Evolutionary conservation across 345 rosid genomes (phyloP).

Genomic region (thale cress (Arabidopsis thaliana)): DNA sequence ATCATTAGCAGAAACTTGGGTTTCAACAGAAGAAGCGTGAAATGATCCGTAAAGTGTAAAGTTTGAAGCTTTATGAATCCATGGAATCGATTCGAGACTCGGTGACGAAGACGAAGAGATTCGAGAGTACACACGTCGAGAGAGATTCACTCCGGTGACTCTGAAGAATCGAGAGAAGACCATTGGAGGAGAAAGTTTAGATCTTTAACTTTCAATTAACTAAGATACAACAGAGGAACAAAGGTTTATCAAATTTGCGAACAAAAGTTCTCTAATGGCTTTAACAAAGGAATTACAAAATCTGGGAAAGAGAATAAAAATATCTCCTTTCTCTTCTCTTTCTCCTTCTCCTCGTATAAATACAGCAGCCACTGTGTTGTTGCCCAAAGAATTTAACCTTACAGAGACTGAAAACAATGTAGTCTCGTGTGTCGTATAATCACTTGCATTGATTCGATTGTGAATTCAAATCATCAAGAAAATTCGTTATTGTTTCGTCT

Average conservation of each 20-base stretch:
- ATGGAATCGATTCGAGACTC: slow-evolving; percentile 29
- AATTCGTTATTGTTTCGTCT: slow-evolving; percentile 66
- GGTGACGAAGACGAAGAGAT: not conserved
- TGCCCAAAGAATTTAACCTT: slow-evolving; percentile 50
- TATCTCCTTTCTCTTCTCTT: slow-evolving; percentile 20
- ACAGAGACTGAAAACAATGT: slow-evolving; percentile 49
- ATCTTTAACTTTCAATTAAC: slow-evolving; percentile 4
- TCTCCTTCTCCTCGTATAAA: slow-evolving; percentile 46
- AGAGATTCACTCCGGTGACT: slow-evolving; percentile 18
- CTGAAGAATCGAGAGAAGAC: slow-evolving; percentile 37
- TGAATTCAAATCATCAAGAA: slow-evolving; percentile 72
- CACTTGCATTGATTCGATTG: slow-evolving; percentile 84
- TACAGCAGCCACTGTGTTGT: slow-evolving; percentile 40
- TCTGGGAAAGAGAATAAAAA: slow-evolving; percentile 38
- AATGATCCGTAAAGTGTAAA: slow-evolving; percentile 29
- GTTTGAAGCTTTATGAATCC: slow-evolving; percentile 34
- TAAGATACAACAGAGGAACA: slow-evolving; percentile 23
- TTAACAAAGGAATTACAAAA: slow-evolving; percentile 31
- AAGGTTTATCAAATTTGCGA: slow-evolving; percentile 20
- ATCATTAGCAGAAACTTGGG: slow-evolving; percentile 36
- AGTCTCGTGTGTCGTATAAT: slow-evolving; percentile 48
- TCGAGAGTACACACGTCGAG: slow-evolving; percentile 17
- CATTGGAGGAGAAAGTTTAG: slow-evolving; percentile 42
- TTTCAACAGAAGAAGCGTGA: slow-evolving; percentile 40
- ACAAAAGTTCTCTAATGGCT: slow-evolving; percentile 6